Evolutionary conservation across 1,284 basidiomycete species (phyloP).

Genomic region (Flammula alnicola): DNA sequence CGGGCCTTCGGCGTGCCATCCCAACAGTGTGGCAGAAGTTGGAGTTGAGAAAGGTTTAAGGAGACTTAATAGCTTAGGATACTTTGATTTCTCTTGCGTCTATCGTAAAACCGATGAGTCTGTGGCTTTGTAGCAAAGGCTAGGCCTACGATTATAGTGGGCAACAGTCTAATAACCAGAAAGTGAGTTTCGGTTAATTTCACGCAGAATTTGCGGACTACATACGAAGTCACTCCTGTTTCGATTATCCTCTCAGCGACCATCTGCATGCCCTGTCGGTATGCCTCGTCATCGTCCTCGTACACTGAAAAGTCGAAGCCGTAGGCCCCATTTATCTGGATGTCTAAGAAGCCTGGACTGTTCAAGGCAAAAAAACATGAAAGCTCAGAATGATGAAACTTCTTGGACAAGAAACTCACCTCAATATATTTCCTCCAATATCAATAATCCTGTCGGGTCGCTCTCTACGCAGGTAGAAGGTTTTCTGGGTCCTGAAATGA

Average conservation of each 20-base stretch:
- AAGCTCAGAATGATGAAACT: neutral
- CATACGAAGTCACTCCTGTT: constrained; percentile 87
- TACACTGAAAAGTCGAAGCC: constrained; percentile 89
- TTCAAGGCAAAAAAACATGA: neutral
- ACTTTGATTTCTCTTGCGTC: constrained; percentile 77
- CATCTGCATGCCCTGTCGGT: constrained; percentile 69
- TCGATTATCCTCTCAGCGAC: constrained; percentile 81
- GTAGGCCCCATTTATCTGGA: constrained; percentile 89
- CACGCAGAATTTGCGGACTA: constrained; percentile 25
- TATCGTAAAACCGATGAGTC: constrained; percentile 31
- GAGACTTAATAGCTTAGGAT: constrained; percentile 67
- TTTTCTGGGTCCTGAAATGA: constrained; percentile 49
- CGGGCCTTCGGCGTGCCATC: constrained; percentile 91
- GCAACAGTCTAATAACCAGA: constrained; percentile 56
- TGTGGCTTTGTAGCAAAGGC: constrained; percentile 16
- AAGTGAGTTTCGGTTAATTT: constrained; percentile 4
- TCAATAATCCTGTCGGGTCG: constrained; percentile 68
- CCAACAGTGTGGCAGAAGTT: constrained; percentile 72
- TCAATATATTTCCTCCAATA: constrained; percentile 72
- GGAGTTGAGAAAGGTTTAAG: constrained; percentile 66
- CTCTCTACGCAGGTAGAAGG: constrained; percentile 67
- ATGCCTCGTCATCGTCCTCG: constrained; percentile 69
- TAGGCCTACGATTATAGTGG: constrained; percentile 73
- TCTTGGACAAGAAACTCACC: constrained; percentile 13
- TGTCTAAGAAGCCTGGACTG: constrained; percentile 80